Evolutionary conservation across 2,329 filamentous ascomycete genomes (phyloP).

Genomic region (Magnaporthiopsis incrustans): DNA sequence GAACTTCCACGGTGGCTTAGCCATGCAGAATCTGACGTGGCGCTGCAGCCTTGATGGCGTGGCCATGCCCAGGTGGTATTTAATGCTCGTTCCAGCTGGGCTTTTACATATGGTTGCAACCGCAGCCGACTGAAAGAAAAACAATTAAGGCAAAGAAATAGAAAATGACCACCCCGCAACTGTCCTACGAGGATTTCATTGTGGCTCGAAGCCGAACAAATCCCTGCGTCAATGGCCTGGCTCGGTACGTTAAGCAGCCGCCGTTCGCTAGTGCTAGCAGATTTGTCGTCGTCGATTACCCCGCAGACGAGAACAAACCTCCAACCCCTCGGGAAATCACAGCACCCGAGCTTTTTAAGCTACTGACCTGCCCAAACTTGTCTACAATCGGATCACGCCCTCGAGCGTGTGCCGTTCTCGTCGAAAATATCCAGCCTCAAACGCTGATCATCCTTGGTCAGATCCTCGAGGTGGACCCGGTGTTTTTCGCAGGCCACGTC

Average conservation of each 20-base stretch:
- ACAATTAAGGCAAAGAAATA: neutral
- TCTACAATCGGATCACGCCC: neutral
- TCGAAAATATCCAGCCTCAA: conserved; percentile 13
- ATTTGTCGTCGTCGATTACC: neutral
- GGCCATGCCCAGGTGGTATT: too few relatives aligned
- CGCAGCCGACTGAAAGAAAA: neutral
- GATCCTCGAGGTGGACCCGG: conserved; percentile 13
- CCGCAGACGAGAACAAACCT: neutral
- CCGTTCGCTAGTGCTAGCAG: neutral
- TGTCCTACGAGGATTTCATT: conserved; percentile 9
- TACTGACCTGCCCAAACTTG: conserved; percentile 5
- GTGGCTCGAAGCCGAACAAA: conserved; percentile 7
- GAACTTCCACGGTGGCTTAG: too few relatives aligned
- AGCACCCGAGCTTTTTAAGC: neutral
- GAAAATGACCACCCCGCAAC: neutral
- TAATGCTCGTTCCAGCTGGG: too few relatives aligned
- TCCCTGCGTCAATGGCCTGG: conserved; percentile 7
- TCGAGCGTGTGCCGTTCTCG: conserved; percentile 12
- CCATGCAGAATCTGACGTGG: too few relatives aligned
- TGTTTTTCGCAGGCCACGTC: conserved; percentile 15
- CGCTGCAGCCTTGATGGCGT: too few relatives aligned
- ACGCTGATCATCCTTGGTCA: conserved; percentile 10
- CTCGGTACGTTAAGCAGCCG: neutral
- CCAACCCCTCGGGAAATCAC: neutral
- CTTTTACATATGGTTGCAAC: too few relatives aligned